Conservation (phyloP, 2,329 filamentous ascomycete genomes). For the Colletotrichum theobromicola region DNA sequence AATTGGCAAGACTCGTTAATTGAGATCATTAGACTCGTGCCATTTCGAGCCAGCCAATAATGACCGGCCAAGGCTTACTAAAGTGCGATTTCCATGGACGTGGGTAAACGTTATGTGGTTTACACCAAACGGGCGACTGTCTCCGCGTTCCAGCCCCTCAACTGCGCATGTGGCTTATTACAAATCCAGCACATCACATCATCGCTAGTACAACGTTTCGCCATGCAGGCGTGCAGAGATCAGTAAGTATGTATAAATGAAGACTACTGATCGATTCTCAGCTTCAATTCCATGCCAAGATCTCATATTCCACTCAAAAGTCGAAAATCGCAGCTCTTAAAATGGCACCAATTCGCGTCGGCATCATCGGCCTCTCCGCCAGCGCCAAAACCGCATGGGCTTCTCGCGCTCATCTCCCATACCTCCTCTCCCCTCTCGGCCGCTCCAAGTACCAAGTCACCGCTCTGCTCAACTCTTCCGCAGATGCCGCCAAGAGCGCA, state of each 20-base stretch:
- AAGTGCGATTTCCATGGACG: accelerated
- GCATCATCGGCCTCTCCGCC: conserved; percentile 62
- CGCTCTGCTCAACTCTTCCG: conserved; percentile 56
- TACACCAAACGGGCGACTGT: neutral
- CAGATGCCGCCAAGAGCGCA: conserved; percentile 47
- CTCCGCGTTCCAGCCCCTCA: neutral
- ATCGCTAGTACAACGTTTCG: neutral
- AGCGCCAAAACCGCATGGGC: conserved; percentile 61
- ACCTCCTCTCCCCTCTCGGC: conserved; percentile 54
- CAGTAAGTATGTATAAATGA: neutral
- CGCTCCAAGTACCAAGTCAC: conserved; percentile 50
- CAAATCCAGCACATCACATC: neutral
- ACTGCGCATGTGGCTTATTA: neutral
- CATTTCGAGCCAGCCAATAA: neutral
- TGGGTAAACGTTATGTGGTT: neutral
- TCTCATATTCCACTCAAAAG: neutral
- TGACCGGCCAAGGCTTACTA: neutral
- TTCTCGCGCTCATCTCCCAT: conserved; percentile 61
- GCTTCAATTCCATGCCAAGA: neutral
- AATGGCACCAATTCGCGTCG: conserved; percentile 52
- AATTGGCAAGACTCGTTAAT: neutral
- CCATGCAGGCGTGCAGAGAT: accelerated
- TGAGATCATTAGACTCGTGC: neutral
- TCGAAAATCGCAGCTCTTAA: neutral
- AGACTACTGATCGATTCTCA: neutral